These are phyloP conservation scores for Candida schatavii DNA, from an alignment of 805 yeast genomes.

Conservation along the genomic window DNA sequence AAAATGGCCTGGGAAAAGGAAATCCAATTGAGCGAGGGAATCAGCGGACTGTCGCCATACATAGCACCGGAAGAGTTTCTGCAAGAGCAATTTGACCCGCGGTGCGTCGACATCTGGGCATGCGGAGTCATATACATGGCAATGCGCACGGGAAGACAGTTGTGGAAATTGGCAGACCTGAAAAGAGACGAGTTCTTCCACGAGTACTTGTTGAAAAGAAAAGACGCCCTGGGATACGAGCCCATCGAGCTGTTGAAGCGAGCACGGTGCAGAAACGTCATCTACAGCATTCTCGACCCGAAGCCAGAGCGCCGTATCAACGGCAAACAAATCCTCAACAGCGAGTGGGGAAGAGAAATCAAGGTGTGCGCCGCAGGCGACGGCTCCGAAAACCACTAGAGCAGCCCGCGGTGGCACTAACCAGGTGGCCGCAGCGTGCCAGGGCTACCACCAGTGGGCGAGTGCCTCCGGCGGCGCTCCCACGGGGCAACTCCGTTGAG, in stretches of 20 bases:
- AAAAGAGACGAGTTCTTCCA: constrained; percentile 77
- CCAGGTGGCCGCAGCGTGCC: constrained; percentile 20
- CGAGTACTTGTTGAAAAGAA: constrained; percentile 73
- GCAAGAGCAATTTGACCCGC: constrained; percentile 66
- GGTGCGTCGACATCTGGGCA: constrained; percentile 87
- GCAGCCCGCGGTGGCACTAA: background rate
- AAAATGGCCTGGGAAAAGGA: constrained; percentile 80
- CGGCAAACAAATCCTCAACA: constrained; percentile 80
- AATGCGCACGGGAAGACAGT: constrained; percentile 89
- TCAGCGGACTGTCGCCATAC: constrained; percentile 85
- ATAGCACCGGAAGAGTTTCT: constrained; percentile 87
- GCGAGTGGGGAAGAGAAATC: constrained; percentile 96
- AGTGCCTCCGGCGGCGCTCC: background rate
- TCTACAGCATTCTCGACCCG: constrained; percentile 91
- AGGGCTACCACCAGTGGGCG: too few species aligned
- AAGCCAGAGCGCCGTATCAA: constrained; percentile 83
- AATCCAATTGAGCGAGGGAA: constrained; percentile 67
- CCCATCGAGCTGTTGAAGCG: constrained; percentile 86
- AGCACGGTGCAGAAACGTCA: constrained; percentile 87
- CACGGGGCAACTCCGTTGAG: background rate
- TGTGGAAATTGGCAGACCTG: constrained; percentile 80
- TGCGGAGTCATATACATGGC: constrained; percentile 93
- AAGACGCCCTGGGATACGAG: constrained; percentile 81
- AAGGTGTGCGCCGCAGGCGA: constrained; percentile 72
- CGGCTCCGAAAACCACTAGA: constrained; percentile 11